These are phyloP conservation scores for Suillus ampliporus DNA, from an alignment of 768 basidiomycete genomes.

Conservation along the genomic window DNA sequence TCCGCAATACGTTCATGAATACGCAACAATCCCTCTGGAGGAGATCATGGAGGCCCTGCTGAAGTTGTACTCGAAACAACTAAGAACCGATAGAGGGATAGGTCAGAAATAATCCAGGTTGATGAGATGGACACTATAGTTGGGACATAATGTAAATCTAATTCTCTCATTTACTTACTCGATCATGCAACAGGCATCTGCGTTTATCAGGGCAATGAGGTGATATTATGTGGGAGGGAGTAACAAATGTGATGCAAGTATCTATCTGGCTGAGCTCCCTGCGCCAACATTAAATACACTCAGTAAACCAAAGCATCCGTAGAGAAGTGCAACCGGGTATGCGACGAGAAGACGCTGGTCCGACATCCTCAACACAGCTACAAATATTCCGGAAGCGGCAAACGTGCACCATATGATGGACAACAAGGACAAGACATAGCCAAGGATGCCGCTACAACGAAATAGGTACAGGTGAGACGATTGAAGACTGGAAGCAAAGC, in stretches of 20 bases:
- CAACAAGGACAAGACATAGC: conserved; percentile 81
- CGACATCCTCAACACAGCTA: conserved; percentile 93
- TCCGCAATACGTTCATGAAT: conserved; percentile 89
- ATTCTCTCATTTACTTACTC: background rate
- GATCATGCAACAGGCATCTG: conserved; percentile 5
- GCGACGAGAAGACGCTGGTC: conserved; percentile 94
- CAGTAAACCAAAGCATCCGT: conserved; percentile 92
- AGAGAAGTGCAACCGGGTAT: conserved; percentile 93
- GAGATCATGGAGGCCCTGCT: conserved; percentile 83
- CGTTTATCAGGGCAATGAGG: conserved; percentile 7
- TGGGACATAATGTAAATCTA: conserved; percentile 2
- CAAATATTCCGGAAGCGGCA: conserved; percentile 94
- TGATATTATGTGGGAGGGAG: conserved; percentile 11
- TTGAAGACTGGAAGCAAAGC: conserved; percentile 18
- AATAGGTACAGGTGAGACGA: conserved; percentile 1
- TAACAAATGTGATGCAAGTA: conserved; percentile 6
- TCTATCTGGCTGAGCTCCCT: conserved; percentile 38
- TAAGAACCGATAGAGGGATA: conserved; percentile 43
- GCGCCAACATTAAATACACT: conserved; percentile 81
- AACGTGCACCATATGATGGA: conserved; percentile 98
- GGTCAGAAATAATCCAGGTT: conserved; percentile 24
- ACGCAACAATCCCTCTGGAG: conserved; percentile 81
- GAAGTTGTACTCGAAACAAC: conserved; percentile 77
- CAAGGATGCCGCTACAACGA: conserved; percentile 69
- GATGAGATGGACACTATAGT: conserved; percentile 6